Evolutionary conservation across 495 filamentous ascomycete genomes (phyloP), one percentile per base, ranked within the genome.

Genomic region (Cenococcum geophilum): DNA sequence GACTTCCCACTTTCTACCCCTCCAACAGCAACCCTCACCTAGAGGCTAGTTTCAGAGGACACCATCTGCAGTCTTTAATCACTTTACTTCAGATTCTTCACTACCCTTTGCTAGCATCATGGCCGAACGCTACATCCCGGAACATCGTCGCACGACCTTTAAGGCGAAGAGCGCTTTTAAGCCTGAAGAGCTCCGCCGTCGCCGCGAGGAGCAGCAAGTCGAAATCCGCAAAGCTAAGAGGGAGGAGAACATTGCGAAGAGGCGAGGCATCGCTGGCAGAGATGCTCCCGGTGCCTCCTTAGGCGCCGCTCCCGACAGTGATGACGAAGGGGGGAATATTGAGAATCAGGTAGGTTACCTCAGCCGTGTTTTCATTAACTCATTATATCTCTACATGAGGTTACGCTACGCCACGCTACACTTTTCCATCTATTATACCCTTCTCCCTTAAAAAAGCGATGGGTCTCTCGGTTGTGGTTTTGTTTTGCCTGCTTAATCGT

Each of bases 111-210:
- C 32, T 60, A 23, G 57, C 73, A 87, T 67, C 80, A 99, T 99
- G 95, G 85, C 92, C 70, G 95, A 99, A 72, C 89, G 92, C 52
- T 99, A 96, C 79, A 99, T 99, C 73, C 95, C 95, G 72, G 95
- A 97, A 78, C 95, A 99, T 83, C 91, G 95, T 72, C 93, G 95
- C 71, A 96, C 87, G 51, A 92, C 96, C 77, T 99, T 93, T 83
- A 99, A 99, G 85, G 95, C 95, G 61, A 95, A 93, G 81, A 89
- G 86, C 74, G 88, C 90, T 72, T 99, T 99, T 83, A 95, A 95
- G 82, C 91, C 91, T 66, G 95, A 99, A 75, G 95, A 99, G 79
- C 86, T 99, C 54, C 90, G 95, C 71, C 91, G 95, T 72, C 95
- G 95, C 75, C 95, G 95, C 74, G 95, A 99, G 72, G 95, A 99